phyloP scores from a whole-genome alignment of 2,329 filamentous ascomycete genomes.

The Pseudonectria buxi region DNA sequence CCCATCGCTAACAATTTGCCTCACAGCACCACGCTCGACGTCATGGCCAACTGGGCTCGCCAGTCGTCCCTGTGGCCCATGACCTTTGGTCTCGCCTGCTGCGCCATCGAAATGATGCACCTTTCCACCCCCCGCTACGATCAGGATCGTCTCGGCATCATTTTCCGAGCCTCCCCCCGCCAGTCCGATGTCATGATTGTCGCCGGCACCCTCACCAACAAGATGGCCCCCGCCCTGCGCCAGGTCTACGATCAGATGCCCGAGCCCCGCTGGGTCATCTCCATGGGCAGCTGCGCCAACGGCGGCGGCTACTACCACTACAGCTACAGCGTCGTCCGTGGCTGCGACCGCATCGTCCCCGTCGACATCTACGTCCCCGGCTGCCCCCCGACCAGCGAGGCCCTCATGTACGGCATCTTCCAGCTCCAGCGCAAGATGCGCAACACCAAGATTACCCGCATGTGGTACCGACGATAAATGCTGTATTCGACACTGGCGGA shows the following conservation, averaged over 20 bases:
- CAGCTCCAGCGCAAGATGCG: constrained; percentile 73
- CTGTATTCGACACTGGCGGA: no score
- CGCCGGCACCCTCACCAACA: constrained; percentile 87
- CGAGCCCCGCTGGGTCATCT: constrained; percentile 77
- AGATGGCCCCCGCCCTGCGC: constrained; percentile 86
- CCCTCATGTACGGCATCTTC: constrained; percentile 65
- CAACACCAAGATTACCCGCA: constrained; percentile 46
- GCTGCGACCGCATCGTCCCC: constrained; percentile 69
- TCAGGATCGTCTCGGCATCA: constrained; percentile 81
- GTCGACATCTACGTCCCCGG: constrained; percentile 77
- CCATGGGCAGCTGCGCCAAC: constrained; percentile 80
- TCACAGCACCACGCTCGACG: constrained; percentile 66
- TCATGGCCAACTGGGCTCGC: constrained; percentile 76
- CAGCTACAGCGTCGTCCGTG: constrained; percentile 69
- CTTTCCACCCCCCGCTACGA: constrained; percentile 83
- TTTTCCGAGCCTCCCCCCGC: constrained; percentile 81
- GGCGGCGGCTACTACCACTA: constrained; percentile 85
- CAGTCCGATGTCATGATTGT: constrained; percentile 94
- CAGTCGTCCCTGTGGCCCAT: constrained; percentile 84
- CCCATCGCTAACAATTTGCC: constrained; percentile 3
- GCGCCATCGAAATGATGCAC: constrained; percentile 90
- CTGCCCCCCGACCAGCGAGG: constrained; percentile 57
- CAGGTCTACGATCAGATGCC: constrained; percentile 97
- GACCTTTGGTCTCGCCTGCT: constrained; percentile 84
- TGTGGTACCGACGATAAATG: constrained; percentile 52